Conservation (phyloP, 345 rosid species). For the Eucalyptus curtisii region DNA sequence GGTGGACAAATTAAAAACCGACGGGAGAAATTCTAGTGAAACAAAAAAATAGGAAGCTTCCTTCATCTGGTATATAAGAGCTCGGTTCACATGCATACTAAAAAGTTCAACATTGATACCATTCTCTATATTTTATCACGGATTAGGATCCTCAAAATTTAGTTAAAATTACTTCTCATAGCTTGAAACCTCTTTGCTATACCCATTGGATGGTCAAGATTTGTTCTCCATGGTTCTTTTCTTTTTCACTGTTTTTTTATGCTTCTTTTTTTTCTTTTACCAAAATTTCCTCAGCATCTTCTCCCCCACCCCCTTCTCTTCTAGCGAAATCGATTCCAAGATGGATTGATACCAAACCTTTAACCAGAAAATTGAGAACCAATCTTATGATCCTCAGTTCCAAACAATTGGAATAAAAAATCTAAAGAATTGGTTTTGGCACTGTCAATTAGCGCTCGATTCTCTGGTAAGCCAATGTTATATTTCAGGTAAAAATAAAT, state of each 20-base stretch:
- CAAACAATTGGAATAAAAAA: neutral
- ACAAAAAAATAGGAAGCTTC: neutral
- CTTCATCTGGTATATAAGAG: too few species aligned
- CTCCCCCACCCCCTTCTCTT: neutral
- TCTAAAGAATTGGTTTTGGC: neutral
- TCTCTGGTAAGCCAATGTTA: too few species aligned
- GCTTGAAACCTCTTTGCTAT: neutral
- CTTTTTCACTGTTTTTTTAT: neutral
- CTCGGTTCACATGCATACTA: neutral
- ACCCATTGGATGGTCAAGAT: neutral
- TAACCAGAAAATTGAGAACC: neutral
- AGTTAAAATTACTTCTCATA: neutral
- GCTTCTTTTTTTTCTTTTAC: neutral
- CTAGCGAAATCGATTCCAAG: neutral
- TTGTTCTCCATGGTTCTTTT: neutral
- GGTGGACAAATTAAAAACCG: neutral
- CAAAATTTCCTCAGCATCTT: neutral
- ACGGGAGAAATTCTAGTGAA: too few species aligned
- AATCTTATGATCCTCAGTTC: neutral
- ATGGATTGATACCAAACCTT: neutral
- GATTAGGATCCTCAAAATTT: neutral
- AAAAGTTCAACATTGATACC: neutral
- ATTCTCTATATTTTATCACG: too few species aligned
- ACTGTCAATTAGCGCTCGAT: rapidly evolving
- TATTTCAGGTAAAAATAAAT: neutral